Percentiles rank a stretch among this genome's conserved stretches.
These are phyloP conservation scores for Penicillium capsulatum DNA, from an alignment of 2,329 filamentous ascomycete species.

Conservation along the genomic window DNA sequence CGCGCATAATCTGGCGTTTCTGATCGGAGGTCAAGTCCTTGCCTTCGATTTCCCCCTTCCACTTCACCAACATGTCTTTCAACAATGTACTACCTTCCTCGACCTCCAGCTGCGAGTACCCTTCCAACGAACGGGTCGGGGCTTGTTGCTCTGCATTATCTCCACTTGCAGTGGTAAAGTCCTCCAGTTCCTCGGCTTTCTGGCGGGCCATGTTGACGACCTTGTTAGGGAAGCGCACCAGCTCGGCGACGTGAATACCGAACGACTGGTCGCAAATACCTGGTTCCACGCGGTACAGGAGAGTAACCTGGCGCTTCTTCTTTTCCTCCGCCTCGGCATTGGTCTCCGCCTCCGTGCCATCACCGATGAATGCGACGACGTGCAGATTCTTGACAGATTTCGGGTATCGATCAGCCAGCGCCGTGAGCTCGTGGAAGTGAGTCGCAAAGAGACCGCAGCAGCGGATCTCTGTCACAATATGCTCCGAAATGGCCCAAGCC, in stretches of 20 bases:
- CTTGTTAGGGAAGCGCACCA: conserved; percentile 93
- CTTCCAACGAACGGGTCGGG: conserved; percentile 31
- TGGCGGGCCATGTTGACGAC: conserved; percentile 99
- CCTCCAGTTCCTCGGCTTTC: conserved; percentile 96
- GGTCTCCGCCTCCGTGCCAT: conserved; percentile 45
- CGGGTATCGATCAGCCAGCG: conserved; percentile 77
- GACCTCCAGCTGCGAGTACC: conserved; percentile 76
- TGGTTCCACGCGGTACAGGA: conserved; percentile 93
- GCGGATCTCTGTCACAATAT: conserved; percentile 91
- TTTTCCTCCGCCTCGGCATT: conserved; percentile 40
- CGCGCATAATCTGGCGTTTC: conserved; percentile 72
- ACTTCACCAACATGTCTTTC: conserved; percentile 75
- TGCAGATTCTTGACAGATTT: conserved; percentile 85
- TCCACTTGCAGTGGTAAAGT: conserved; percentile 57
- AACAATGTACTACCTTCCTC: conserved; percentile 81
- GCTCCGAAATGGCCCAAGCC: conserved; percentile 98
- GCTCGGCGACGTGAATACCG: conserved; percentile 95
- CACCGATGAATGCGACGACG: conserved; percentile 85
- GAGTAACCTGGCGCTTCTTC: conserved; percentile 76
- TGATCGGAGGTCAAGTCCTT: conserved; percentile 62
- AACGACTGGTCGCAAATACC: conserved; percentile 97
- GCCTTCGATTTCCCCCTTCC: conserved; percentile 72
- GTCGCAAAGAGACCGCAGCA: conserved; percentile 95
- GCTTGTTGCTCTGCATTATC: conserved; percentile 37
- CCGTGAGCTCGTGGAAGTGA: conserved; percentile 96